These are phyloP conservation scores for Paramecium tetraurelia DNA, from an alignment of 73 alveolate species.

Conservation along the genomic window DNA sequence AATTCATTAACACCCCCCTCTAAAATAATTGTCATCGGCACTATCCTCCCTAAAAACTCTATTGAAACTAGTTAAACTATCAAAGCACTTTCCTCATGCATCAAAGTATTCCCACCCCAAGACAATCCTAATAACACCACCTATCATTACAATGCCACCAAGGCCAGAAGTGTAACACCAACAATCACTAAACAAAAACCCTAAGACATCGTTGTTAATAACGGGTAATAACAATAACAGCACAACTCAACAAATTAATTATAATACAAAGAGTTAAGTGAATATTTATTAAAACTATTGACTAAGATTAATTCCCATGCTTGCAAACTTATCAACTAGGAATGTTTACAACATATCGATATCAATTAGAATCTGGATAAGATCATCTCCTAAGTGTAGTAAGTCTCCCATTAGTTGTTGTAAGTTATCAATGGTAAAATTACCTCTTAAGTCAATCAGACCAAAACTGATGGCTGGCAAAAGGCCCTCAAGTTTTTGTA, in stretches of 20 bases:
- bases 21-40: neutral
- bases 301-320: constrained; percentile 1
- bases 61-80: neutral
- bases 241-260: neutral
- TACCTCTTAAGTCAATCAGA: neutral
- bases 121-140: neutral
- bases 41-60: neutral
- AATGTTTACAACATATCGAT: neutral
- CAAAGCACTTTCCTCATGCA: neutral
- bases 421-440: neutral
- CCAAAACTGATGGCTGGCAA: neutral
- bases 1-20: constrained; percentile 24
- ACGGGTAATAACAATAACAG: neutral
- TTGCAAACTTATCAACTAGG: neutral
- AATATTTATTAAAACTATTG: neutral
- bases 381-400: neutral
- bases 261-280: neutral
- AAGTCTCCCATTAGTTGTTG: neutral
- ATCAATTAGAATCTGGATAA: neutral
- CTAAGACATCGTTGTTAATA: neutral
- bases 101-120: neutral
- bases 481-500: neutral
- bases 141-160: neutral
- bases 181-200: neutral
- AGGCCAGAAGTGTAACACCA: neutral